Base-by-base conservation (phyloP, 1,284 basidiomycete genomes). In the Fistulinella cinereoalba region DNA sequence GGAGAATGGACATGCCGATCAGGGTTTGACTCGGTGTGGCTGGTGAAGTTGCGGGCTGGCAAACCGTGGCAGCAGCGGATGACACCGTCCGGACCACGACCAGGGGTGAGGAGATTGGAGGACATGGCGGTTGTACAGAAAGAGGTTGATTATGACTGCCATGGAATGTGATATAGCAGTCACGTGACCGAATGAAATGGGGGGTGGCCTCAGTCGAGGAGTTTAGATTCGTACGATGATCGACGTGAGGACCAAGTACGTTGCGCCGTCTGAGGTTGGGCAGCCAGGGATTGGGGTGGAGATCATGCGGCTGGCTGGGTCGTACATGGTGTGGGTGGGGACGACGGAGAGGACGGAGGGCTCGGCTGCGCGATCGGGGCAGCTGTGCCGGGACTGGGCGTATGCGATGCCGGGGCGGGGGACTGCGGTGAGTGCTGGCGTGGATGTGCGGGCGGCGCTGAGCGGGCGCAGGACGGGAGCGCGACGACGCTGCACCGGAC, bases 271-370 rank as follows among this genome's bases (percentile, higher is more conserved):
- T 19, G 75, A 77, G 48, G 62, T 69, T 38, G 69, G 70, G 15
- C 60, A 77, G 28, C 86, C 86, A 3, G 72, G 77, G 33, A 75
- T 92, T 49, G 79, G 74, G 9, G 68, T 92, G 47, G 85, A 89
- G 56, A 72, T 88, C 47, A 91, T 83, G 36, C 72, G 71, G 36
- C 67, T 92, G 31, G 76, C 79, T 27, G 79, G 81, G 57, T 88
- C 88, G 43, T 88, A 86, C 62, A 85, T 93, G 81, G 62, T 93
- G 37, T 93, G 90, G 90, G 73, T 87, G 34, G 88, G 89, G 2
- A 44, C 34, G 7, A 81, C 78, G n/a, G 74, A 76, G 28, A 68
- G 66, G 25, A 52, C 65, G 24, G 66, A 68, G 41, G 77, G 79
- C 49, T 73, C 76, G 47, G 77, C 77, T 23, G 68, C 69, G 34